Base-by-base conservation (phyloP, 1,139 yeast species). In the Candida sp. region DNA sequence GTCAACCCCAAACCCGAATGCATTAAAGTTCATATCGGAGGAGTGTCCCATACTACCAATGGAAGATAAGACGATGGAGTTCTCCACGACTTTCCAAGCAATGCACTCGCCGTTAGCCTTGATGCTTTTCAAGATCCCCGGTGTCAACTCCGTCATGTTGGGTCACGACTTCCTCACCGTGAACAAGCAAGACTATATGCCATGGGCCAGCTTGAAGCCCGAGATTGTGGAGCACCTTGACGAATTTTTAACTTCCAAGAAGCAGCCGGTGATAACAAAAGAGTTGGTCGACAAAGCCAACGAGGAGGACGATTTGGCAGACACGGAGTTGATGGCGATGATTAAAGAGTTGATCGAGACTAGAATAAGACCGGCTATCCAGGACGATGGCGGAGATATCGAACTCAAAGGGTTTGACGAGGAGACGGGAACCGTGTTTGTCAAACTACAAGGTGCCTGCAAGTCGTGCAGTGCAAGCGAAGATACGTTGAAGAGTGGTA, bases 1-100 rank as follows among this genome's bases (percentile, higher is more conserved):
- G 40, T 69, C 89, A 3, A 94, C 99, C 0, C 99, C 99, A 3
- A 94, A 94, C 63, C 93, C 86, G 40, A 90, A 94, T 68, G 98
- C 99, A 0, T 74, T 94, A 54, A 94, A 94, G 71, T 94, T 92
- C 60, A 68, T 81, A 11, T 73, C 85, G 2, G 73, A 72, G 23
- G 82, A 80, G 48, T 66, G 65, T 49, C 60, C 64, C 11, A 78
- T 83, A 54, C 71, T 90, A 25, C 98, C 99, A 1, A 78, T 89
- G 6, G 85, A 82, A 46, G 75, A 79, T 49, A 80, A 80, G 58
- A 77, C 85, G 3, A 81, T 81, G 54, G 84, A 90, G 72, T 86
- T 86, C 66, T 75, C 91, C 28, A 80, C 86, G 50, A 84, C 97
- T 5, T 70, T 88, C 53, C 86, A 86, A 63, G 85, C 94, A 7